Percentiles rank a stretch among this genome's conserved stretches.
phyloP scores from a whole-genome alignment of 495 filamentous ascomycete genomes.

The Talaromyces wortmannii region DNA sequence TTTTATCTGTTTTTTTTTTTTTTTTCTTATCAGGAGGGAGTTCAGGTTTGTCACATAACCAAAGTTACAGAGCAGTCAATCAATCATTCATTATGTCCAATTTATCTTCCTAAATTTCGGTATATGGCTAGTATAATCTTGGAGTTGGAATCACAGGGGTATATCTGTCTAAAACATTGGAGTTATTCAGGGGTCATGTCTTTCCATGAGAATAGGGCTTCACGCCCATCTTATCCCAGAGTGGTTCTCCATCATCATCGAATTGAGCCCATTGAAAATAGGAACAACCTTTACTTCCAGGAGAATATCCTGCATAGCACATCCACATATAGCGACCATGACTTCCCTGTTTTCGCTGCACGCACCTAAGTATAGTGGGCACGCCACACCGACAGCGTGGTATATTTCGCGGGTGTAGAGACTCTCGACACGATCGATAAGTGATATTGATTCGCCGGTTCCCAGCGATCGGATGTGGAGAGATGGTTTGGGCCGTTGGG shows the following conservation, averaged over 20 bases:
- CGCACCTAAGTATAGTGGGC: slow-evolving; percentile 68
- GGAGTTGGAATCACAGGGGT: no score
- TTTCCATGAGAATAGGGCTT: slow-evolving; percentile 3
- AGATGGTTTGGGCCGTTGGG: slow-evolving; percentile 61
- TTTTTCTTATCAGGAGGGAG: background rate
- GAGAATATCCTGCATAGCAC: slow-evolving; percentile 73
- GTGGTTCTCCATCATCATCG: slow-evolving; percentile 76
- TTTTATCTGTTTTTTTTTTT: background rate
- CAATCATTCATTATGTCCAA: background rate
- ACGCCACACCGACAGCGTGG: slow-evolving; percentile 59
- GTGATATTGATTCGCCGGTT: slow-evolving; percentile 86
- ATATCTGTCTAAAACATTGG: no score
- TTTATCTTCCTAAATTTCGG: background rate
- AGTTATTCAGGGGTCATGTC: background rate
- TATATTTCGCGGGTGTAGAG: slow-evolving; percentile 60
- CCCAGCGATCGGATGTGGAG: slow-evolving; percentile 74
- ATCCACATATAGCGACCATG: slow-evolving; percentile 88
- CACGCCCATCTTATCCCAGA: slow-evolving; percentile 39
- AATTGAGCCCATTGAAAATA: slow-evolving; percentile 92
- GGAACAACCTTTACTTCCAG: slow-evolving; percentile 67
- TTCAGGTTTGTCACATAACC: background rate
- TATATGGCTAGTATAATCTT: no score
- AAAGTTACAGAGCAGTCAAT: background rate
- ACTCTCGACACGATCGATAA: slow-evolving; percentile 77
- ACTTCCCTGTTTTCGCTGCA: slow-evolving; percentile 67